Percentiles rank a stretch among this genome's conserved stretches.
Evolutionary conservation across 331 rosid species (phyloP).

Genomic region (Spiraea crenata): DNA sequence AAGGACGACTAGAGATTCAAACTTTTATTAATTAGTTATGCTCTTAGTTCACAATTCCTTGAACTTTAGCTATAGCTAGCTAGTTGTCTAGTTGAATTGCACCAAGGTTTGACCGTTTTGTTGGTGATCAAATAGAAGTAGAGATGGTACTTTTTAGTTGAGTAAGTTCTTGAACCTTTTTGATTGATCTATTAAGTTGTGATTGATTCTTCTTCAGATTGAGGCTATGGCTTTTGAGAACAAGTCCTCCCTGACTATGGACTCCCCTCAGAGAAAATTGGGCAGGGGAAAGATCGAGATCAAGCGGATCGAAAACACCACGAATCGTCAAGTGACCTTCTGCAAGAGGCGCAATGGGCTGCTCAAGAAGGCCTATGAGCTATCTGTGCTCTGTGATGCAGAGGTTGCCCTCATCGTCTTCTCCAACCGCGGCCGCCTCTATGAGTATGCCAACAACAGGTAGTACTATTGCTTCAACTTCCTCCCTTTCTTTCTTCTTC

Average conservation of each 20-base stretch:
- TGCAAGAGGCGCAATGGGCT: constrained; percentile 91
- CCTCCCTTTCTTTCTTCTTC: neutral
- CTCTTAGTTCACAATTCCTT: constrained; percentile 2
- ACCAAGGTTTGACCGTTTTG: neutral
- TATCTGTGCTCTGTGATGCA: constrained; percentile 98
- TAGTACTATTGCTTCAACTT: constrained; percentile 18
- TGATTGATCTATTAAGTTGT: constrained; percentile 8
- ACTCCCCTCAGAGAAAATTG: constrained; percentile 71
- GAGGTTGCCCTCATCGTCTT: constrained; percentile 95
- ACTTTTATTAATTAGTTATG: neutral
- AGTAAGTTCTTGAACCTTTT: neutral
- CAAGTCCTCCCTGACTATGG: constrained; percentile 43
- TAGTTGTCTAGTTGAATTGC: neutral
- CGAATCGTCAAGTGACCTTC: constrained; percentile 98
- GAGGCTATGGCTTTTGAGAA: constrained; percentile 53
- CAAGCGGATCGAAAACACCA: constrained; percentile 96
- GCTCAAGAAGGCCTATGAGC: constrained; percentile 92
- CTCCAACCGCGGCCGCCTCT: constrained; percentile 97
- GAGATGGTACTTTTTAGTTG: neutral
- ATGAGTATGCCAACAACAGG: constrained; percentile 97
- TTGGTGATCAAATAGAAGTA: neutral
- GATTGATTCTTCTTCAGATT: constrained; percentile 37
- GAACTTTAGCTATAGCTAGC: neutral
- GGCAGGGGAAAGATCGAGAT: constrained; percentile 98
- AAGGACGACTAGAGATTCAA: constrained; percentile 6